Evolutionary conservation across 75 land plant genomes (phyloP), one percentile per base, ranked within the genome.

Genomic region (Adiantum capillusveneris): DNA sequence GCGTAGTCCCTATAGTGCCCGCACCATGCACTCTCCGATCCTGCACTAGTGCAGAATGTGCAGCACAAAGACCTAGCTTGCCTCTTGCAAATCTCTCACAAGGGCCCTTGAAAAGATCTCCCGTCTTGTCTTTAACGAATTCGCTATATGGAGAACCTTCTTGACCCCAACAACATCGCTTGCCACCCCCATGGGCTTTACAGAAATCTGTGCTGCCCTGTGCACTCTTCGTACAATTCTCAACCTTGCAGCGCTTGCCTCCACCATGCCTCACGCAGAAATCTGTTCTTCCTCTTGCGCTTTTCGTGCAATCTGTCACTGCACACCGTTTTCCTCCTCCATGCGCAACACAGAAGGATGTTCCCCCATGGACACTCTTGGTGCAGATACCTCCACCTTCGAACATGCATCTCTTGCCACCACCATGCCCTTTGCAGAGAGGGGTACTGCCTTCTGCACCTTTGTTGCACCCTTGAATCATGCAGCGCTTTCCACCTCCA

Each of bases 181-280:
- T 90, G 16, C 96, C 95, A 19, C 96, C 91, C 1, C 96, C 96
- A 72, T 90, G 96, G 17, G 90, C 91, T 69, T 90, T 90, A 54
- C 96, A 90, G 42, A 90, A 90, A 56, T 90, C 96, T 12, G 96
- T 90, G 72, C 92, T 86, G 2, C 96, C 96, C 62, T 86, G 91
- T 25, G 96, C 96, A 68, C 96, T 87, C 63, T 87, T 90, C 18
- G 75, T 81, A 62, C 96, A 90, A 7, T 69, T 70, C 29, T 81
- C 87, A 24, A 53, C 62, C 61, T 77, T 81, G 72, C 96, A 90
- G 28, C 96, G 74, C 63, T 90, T 90, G 5, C 96, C 96, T 21
- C 96, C 96, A 27, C 96, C 96, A 75, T 90, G 96, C 25, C 85
- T 78, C 28, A 90, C 96, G 56, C 96, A 90, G 62, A 56, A 84